These are phyloP conservation scores for Sugiyamaella floridensis DNA, from an alignment of 805 yeast species.

Conservation along the genomic window DNA sequence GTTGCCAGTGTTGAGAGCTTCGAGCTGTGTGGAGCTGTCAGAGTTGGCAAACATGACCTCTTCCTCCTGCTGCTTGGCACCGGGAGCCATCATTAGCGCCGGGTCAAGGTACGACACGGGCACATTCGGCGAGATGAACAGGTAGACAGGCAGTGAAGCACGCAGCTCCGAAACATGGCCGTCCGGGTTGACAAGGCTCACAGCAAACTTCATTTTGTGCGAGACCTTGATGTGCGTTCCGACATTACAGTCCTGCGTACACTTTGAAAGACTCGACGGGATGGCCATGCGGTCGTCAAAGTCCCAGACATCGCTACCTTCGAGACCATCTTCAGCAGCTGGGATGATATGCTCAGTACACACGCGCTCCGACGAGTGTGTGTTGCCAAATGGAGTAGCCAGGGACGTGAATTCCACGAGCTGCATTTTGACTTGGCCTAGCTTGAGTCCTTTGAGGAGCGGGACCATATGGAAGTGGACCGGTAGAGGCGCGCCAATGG, in stretches of 20 bases:
- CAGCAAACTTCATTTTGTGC: slow-evolving; percentile 77
- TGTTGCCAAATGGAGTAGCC: slow-evolving; percentile 42
- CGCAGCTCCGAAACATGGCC: slow-evolving; percentile 89
- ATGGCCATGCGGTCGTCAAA: slow-evolving; percentile 50
- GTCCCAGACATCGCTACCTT: slow-evolving; percentile 64
- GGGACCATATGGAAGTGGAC: slow-evolving; percentile 71
- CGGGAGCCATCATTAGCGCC: slow-evolving; percentile 12
- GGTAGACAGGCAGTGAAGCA: slow-evolving; percentile 76
- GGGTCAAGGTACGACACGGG: slow-evolving; percentile 48
- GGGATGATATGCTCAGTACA: slow-evolving; percentile 46
- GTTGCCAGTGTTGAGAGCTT: slow-evolving; percentile 8
- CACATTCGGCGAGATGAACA: slow-evolving; percentile 78
- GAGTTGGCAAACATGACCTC: slow-evolving; percentile 6
- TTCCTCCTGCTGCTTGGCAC: slow-evolving; percentile 6
- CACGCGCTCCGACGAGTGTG: slow-evolving; percentile 55
- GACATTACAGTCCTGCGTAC: slow-evolving; percentile 84
- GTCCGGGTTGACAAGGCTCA: slow-evolving; percentile 77
- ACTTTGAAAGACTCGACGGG: slow-evolving; percentile 65
- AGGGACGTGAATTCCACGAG: slow-evolving; percentile 61
- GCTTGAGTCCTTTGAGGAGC: slow-evolving; percentile 64
- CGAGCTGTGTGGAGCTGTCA: slow-evolving; percentile 5
- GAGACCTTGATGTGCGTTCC: slow-evolving; percentile 66
- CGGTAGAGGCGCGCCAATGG: slow-evolving; percentile 76
- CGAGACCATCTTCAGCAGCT: slow-evolving; percentile 35
- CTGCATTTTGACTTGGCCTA: slow-evolving; percentile 66